These are phyloP conservation scores for Neopestalotiopsis clavispora DNA, from an alignment of 2,329 filamentous ascomycete species.

Conservation along the genomic window DNA sequence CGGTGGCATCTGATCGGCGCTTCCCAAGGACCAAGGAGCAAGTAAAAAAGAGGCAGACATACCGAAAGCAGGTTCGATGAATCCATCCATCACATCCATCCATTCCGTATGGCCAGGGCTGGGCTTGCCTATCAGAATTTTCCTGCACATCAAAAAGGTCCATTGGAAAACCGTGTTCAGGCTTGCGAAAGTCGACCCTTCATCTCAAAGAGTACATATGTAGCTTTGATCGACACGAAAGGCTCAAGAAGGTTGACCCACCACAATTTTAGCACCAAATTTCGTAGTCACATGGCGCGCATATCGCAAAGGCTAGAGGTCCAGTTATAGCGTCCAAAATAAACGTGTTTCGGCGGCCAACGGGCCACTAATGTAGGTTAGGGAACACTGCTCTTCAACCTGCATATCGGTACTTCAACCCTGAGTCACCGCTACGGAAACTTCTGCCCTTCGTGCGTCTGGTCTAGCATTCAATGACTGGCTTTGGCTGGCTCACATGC, in stretches of 20 bases:
- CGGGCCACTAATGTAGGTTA: constrained; percentile 18
- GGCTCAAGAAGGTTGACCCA: constrained; percentile 24
- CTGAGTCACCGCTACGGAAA: constrained; percentile 13
- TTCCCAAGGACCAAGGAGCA: background rate
- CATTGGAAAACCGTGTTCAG: constrained; percentile 8
- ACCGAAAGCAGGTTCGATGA: background rate
- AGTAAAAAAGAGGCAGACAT: background rate
- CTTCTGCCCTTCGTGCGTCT: background rate
- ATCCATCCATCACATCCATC: no score
- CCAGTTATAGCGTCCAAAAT: constrained; percentile 28
- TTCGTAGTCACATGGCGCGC: constrained; percentile 28
- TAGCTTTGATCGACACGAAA: constrained; percentile 26
- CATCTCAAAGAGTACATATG: constrained; percentile 1
- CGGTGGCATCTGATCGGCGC: constrained; percentile 1
- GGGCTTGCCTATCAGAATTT: constrained; percentile 19
- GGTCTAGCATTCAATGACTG: background rate
- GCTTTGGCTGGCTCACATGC: background rate
- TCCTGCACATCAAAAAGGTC: background rate
- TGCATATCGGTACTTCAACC: constrained; percentile 28
- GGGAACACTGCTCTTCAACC: constrained; percentile 1
- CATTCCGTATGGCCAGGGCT: background rate
- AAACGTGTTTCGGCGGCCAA: constrained; percentile 33
- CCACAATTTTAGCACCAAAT: constrained; percentile 28
- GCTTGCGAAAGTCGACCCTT: constrained; percentile 4
- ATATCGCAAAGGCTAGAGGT: constrained; percentile 25